phyloP scores from a whole-genome alignment of 1,284 basidiomycete genomes.

The Rhodotorula sp. region DNA sequence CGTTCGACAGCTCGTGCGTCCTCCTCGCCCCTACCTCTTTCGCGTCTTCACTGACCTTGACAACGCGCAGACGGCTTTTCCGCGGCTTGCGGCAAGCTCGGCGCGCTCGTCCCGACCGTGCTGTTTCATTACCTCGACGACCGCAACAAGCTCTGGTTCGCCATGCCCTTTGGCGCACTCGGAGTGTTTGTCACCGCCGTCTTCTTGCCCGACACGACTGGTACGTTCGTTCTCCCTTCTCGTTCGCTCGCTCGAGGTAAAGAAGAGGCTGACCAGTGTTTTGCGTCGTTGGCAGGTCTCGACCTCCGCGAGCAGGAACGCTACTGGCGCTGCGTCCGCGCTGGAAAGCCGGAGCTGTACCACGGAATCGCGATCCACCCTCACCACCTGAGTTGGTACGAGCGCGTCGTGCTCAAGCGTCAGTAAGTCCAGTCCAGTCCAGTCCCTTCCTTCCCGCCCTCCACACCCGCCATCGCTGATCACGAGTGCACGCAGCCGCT shows the following conservation, averaged over 20 bases:
- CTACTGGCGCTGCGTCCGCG: conserved; percentile 57
- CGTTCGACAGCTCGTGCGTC: conserved; percentile 48
- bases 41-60: not conserved
- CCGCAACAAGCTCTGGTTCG: conserved; percentile 55
- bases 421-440: no score
- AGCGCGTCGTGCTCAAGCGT: conserved; percentile 54
- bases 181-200: conserved; percentile 54
- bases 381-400: conserved; percentile 55
- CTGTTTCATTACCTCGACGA: conserved; percentile 49
- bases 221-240: not conserved
- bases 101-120: conserved; percentile 49
- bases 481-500: conserved; percentile 24
- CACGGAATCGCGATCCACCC: conserved; percentile 59
- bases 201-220: conserved; percentile 57
- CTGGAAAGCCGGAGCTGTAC: conserved; percentile 54
- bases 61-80: conserved; percentile 47
- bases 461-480: no score
- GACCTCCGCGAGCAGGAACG: conserved; percentile 58
- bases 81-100: conserved; percentile 51
- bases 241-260: not conserved
- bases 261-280: conserved; percentile 14
- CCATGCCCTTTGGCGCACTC: conserved; percentile 57
- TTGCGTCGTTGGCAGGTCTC: conserved; percentile 47
- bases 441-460: no score
- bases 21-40: not conserved